Evolutionary conservation across 2,329 filamentous ascomycete genomes (phyloP), one percentile per base, ranked within the genome.

Genomic region (Fusarium siculi): DNA sequence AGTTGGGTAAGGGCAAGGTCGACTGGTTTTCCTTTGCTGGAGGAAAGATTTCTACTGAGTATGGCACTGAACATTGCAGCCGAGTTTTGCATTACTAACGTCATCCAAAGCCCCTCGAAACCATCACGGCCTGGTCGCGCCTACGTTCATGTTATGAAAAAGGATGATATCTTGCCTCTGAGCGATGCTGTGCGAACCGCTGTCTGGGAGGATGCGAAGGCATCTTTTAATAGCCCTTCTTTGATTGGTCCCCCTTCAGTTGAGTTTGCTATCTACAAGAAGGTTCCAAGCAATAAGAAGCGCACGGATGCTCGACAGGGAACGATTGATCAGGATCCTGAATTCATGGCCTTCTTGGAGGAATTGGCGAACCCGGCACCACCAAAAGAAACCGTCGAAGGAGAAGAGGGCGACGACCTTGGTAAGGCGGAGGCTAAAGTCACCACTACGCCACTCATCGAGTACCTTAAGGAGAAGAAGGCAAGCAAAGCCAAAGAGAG

Each of bases 261-360:
- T 54, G 95, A 97, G 78, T 93, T 93, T 77, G 91, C 95, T 23
- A 89, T 93, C 2, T 97, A 95, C 83, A 93, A 94, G 74, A 95
- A 95, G 77, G 89, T 94, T 3, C 94, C 96, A 3, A 90, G 89
- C 66, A 89, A 87, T 40, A 94, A 93, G 80, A 89, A 90, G 55
- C 91, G 94, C 39, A 89, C 90, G 60, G 96, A 99, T 84, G 90
- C 91, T 59, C 91, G 95, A 19, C 94, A 97, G 80, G 96, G 96
- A 59, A 97, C 95, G 7, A 98, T 99, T 74, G 96, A 99, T 77
- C 95, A 97, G 80, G 96, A 99, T 78, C 91, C 94, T 1, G 96
- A 98, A 76, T 99, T 98, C 77, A 97, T 98, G 85, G 91, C 92
- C 32, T 99, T 98, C 80, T 87, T 99, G 12, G 93, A 97, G 80